Evolutionary conservation across 768 basidiomycete genomes (phyloP), one percentile per base, ranked within the genome.

Genomic region (Calvatia gigantea): DNA sequence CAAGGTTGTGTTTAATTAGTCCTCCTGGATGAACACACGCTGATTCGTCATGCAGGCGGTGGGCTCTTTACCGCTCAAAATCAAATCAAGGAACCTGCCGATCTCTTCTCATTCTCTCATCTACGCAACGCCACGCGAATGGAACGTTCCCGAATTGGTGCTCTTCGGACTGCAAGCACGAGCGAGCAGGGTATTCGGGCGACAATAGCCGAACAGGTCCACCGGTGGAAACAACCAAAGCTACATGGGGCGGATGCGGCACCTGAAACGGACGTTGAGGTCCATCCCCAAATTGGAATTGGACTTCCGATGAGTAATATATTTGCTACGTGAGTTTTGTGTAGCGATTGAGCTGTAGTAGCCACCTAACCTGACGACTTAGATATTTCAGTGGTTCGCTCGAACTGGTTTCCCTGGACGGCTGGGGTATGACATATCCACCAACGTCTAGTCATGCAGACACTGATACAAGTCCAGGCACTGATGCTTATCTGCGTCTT

Each of bases 221-320:
- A 73, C 17, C 69, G 71, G 37, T 81, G 79, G 79, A 68, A 76
- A 61, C 54, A 66, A 28, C 44, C 63, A 29, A 61, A 61, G 27
- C 63, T 61, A 43, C 53, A 60, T 29, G 64, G 68, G 51, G 70
- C 75, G 58, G 73, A 74, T n/a, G n/a, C n/a, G 23, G 79, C 80
- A 53, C 69, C 70, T 23, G 72, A 73, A 35, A 75, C 72, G 8
- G 75, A 75, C 3, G 74, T 79, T 33, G 78, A 75, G 28, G 73
- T 73, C 6, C 87, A 86, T 67, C 79, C 80, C 42, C 76, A 80
- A 39, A 87, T 93, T 54, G 91, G 91, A 2, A 85, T 94, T 42
- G 91, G 91, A 4, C 70, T 94, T 17, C 90, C 91, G 0, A 91
- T 94, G 90, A 90, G 91, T 66, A 87, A 91, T 63, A 92, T 94